Evolutionary conservation across 164 flowering plant genomes (phyloP).

Genomic region (Aristolochia contorta): DNA sequence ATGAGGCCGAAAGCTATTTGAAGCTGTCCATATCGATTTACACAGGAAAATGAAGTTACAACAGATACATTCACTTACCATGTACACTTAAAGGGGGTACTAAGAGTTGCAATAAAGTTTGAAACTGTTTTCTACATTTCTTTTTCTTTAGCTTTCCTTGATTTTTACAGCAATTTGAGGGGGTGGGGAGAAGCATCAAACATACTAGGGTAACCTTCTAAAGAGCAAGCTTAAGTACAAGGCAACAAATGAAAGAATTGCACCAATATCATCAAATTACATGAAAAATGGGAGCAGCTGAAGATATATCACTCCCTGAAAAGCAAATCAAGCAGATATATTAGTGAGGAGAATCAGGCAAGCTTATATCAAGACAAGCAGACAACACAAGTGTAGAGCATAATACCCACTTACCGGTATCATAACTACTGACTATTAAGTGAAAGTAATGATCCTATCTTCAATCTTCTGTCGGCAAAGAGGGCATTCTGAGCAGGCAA

Average conservation of each 20-base stretch:
- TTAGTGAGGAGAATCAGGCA: too few relatives aligned
- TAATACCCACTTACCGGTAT: not conserved
- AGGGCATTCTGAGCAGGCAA: conserved; percentile 94
- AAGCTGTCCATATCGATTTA: too few relatives aligned
- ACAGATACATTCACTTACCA: too few relatives aligned
- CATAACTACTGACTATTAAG: conserved; percentile 30
- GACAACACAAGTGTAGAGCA: too few relatives aligned
- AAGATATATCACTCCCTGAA: conserved; percentile 31
- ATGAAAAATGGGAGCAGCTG: conserved; percentile 21
- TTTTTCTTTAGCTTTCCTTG: not conserved
- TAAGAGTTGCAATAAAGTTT: not conserved
- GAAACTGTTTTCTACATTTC: not conserved
- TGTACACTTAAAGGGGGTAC: too few relatives aligned
- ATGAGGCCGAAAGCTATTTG: too few relatives aligned
- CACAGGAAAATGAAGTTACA: too few relatives aligned
- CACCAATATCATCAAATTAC: conserved; percentile 17
- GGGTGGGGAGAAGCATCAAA: conserved; percentile 16
- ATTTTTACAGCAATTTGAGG: conserved; percentile 27
- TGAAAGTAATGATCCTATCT: conserved; percentile 87
- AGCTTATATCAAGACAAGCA: too few relatives aligned
- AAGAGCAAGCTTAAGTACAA: conserved; percentile 38
- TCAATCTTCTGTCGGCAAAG: conserved; percentile 81
- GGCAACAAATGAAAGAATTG: conserved; percentile 63
- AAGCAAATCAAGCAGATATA: not conserved
- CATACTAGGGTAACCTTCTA: conserved; percentile 25